These are phyloP conservation scores for Magnolia sinica DNA, from an alignment of 164 flowering plant genomes.

Conservation along the genomic window DNA sequence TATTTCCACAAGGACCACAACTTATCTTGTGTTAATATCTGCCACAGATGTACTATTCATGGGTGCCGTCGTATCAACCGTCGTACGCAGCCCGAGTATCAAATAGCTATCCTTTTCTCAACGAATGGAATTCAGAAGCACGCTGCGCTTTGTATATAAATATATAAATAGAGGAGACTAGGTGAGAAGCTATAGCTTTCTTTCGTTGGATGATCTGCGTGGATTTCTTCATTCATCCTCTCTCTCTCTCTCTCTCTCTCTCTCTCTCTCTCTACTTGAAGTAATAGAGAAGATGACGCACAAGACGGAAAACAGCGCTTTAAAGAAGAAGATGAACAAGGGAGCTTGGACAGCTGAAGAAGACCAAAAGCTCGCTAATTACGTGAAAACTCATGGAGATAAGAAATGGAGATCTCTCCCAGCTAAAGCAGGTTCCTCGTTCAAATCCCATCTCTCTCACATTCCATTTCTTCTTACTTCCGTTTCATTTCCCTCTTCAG, in stretches of 20 bases:
- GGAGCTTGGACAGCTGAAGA: conserved; percentile 22
- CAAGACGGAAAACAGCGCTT: not conserved
- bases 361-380: conserved; percentile 7
- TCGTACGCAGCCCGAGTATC: too few relatives aligned
- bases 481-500: not conserved
- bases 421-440: conserved; percentile 12
- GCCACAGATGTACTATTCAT: too few relatives aligned
- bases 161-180: too few relatives aligned
- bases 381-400: conserved; percentile 9
- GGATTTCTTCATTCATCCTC: not conserved
- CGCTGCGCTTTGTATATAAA: too few relatives aligned
- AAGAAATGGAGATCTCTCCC: conserved; percentile 17
- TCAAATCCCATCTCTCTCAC: too few relatives aligned
- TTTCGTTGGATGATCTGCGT: too few relatives aligned
- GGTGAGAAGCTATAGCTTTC: too few relatives aligned
- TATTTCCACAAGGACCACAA: too few relatives aligned
- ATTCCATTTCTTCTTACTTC: not conserved
- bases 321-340: conserved; percentile 9
- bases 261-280: not conserved
- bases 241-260: not conserved
- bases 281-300: not conserved
- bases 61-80: too few relatives aligned
- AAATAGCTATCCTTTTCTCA: too few relatives aligned
- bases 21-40: too few relatives aligned
- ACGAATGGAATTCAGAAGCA: too few relatives aligned